phyloP scores from a whole-genome alignment of 2,329 filamentous ascomycete genomes.

The Scytalidium sp. region DNA sequence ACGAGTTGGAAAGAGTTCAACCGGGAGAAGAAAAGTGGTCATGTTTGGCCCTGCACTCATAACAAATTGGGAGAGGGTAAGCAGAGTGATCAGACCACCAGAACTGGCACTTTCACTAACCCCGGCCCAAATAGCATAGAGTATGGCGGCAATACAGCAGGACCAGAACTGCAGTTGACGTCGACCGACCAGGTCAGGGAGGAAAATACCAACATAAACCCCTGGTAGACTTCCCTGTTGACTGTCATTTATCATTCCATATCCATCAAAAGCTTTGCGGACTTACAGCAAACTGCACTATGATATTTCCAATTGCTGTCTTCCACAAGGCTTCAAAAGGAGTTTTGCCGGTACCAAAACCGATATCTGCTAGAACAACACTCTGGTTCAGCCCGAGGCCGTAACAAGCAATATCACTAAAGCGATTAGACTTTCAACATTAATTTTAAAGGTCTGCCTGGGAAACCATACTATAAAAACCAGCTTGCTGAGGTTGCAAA shows the following conservation, averaged over 20 bases:
- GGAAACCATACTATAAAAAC: not conserved
- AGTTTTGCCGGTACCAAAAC: not conserved
- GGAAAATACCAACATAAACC: not conserved
- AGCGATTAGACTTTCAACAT: not conserved
- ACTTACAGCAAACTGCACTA: slow-evolving; percentile 4
- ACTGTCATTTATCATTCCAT: not conserved
- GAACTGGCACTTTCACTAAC: not conserved
- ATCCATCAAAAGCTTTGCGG: not conserved
- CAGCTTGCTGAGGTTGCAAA: not conserved
- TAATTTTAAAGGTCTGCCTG: not conserved
- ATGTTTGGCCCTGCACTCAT: slow-evolving; percentile 54
- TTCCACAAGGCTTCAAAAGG: slow-evolving; percentile 2
- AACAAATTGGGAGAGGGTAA: slow-evolving; percentile 42
- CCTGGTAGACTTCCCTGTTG: slow-evolving; percentile 1
- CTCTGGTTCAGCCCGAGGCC: not conserved
- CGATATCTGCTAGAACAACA: not conserved
- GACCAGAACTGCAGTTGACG: not conserved
- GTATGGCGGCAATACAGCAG: not conserved
- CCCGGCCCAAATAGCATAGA: slow-evolving; percentile 5
- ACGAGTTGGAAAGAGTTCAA: slow-evolving; percentile 60
- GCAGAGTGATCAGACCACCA: slow-evolving; percentile 21
- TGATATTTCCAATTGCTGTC: slow-evolving; percentile 6
- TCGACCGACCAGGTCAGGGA: slow-evolving; percentile 2
- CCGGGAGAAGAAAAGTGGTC: slow-evolving; percentile 61
- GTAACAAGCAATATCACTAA: slow-evolving; percentile 2